Percentiles rank a stretch among this genome's conserved stretches.
Evolutionary conservation across 1,139 yeast genomes (phyloP).

Genomic region (Torulaspora globosa): DNA sequence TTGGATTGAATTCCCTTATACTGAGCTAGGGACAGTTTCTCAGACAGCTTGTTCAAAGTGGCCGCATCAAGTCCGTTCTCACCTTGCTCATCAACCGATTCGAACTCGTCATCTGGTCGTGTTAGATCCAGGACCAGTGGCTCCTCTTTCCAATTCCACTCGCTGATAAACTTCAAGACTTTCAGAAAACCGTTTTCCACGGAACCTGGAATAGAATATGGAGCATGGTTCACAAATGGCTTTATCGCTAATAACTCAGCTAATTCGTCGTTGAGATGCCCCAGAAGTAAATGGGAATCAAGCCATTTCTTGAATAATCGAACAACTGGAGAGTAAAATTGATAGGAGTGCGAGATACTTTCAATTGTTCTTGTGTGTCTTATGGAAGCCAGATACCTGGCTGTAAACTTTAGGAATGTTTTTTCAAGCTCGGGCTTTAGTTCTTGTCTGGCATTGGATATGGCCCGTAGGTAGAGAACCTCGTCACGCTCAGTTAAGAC

Average conservation of each 20-base stretch:
- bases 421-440: conserved; percentile 58
- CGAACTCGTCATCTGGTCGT: conserved; percentile 43
- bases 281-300: conserved; percentile 62
- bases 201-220: conserved; percentile 74
- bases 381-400: conserved; percentile 62
- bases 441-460: conserved; percentile 54
- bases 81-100: conserved; percentile 25
- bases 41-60: conserved; percentile 46
- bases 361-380: conserved; percentile 78
- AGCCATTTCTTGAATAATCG: conserved; percentile 87
- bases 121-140: conserved; percentile 75
- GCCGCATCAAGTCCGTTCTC: conserved; percentile 36
- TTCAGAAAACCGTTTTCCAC: conserved; percentile 78
- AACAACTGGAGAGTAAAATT: conserved; percentile 72
- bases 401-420: conserved; percentile 61
- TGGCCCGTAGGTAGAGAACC: conserved; percentile 63
- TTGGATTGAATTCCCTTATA: conserved; percentile 60
- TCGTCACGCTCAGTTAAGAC: conserved; percentile 82
- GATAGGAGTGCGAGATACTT: conserved; percentile 67
- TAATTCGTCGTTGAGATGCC: conserved; percentile 71
- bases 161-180: conserved; percentile 61
- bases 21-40: conserved; percentile 57
- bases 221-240: conserved; percentile 83
- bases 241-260: conserved; percentile 78
- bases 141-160: conserved; percentile 94